Conservation (phyloP, 768 basidiomycete genomes). For the Lactifluus echinatus region DNA sequence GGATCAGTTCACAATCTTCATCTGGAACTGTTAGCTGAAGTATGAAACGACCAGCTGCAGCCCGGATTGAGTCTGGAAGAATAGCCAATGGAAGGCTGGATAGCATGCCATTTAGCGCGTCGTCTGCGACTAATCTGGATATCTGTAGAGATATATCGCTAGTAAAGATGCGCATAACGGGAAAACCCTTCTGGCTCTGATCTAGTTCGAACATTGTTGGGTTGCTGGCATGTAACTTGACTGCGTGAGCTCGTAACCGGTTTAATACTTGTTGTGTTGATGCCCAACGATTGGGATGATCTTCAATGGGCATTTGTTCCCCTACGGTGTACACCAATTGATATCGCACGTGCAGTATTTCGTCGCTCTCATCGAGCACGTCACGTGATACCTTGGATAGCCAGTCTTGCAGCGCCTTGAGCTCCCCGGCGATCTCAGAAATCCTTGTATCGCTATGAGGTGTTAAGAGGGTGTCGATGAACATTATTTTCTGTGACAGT, state of each 20-base stretch:
- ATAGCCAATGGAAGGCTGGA: not conserved
- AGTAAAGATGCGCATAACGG: not conserved
- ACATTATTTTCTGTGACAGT: constrained; percentile 30
- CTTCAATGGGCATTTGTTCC: not conserved
- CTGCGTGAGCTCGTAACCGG: not conserved
- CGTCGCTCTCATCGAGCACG: not conserved
- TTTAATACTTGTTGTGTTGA: not conserved
- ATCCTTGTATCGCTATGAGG: not conserved
- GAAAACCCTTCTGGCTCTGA: not conserved
- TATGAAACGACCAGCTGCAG: constrained; percentile 8
- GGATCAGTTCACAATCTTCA: not conserved
- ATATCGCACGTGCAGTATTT: not conserved
- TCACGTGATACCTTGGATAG: not conserved
- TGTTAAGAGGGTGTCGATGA: constrained; percentile 29
- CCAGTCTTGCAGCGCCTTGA: not conserved
- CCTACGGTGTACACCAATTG: not conserved
- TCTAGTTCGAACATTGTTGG: not conserved
- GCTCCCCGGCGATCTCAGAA: too few relatives aligned
- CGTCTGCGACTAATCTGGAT: not conserved
- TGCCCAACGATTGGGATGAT: not conserved
- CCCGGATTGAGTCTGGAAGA: not conserved
- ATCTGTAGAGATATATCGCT: too few relatives aligned
- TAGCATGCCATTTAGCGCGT: not conserved
- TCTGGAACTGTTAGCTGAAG: not conserved
- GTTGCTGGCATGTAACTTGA: not conserved